A percentile compares a stretch with the other conserved stretches of the same genome.
Evolutionary conservation across 2,329 filamentous ascomycete species (phyloP).

Genomic region (Lithohypha guttulata): DNA sequence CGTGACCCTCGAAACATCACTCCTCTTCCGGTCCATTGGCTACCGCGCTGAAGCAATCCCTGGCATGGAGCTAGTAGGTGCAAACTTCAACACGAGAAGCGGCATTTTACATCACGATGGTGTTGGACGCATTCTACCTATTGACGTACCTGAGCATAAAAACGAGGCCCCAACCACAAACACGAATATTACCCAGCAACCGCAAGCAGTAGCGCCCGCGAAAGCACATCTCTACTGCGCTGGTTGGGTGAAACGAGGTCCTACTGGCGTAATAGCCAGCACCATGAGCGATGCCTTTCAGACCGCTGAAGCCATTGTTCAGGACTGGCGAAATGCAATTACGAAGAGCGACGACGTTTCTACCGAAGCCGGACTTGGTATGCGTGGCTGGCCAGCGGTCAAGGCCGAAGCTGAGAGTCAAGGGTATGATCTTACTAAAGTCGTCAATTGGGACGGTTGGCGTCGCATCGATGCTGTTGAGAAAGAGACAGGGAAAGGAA

Average conservation of each 20-base stretch:
- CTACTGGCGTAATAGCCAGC: slow-evolving; percentile 88
- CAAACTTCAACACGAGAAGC: slow-evolving; percentile 63
- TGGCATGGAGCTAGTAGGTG: slow-evolving; percentile 61
- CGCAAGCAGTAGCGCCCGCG: slow-evolving; percentile 28
- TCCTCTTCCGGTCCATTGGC: slow-evolving; percentile 89
- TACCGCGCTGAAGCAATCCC: slow-evolving; percentile 73
- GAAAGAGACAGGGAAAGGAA: slow-evolving; percentile 49
- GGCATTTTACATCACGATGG: slow-evolving; percentile 79
- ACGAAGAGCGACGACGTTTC: slow-evolving; percentile 11
- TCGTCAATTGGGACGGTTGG: slow-evolving; percentile 80
- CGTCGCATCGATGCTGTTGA: slow-evolving; percentile 72
- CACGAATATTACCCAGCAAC: slow-evolving; percentile 30
- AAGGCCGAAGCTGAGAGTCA: slow-evolving; percentile 46
- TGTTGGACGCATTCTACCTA: slow-evolving; percentile 55
- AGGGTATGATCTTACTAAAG: slow-evolving; percentile 38
- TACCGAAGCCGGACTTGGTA: slow-evolving; percentile 21
- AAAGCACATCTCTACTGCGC: slow-evolving; percentile 73
- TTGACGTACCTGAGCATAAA: slow-evolving; percentile 9
- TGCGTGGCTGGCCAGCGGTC: slow-evolving; percentile 67
- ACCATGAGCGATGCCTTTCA: slow-evolving; percentile 93
- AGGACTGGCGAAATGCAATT: slow-evolving; percentile 52
- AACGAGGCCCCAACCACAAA: slow-evolving; percentile 9
- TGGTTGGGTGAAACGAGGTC: slow-evolving; percentile 91
- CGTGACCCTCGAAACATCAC: slow-evolving; percentile 48
- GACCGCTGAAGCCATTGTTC: slow-evolving; percentile 70